phyloP scores from a whole-genome alignment of 2,329 filamentous ascomycete genomes.

The Pseudopithomyces maydicus region DNA sequence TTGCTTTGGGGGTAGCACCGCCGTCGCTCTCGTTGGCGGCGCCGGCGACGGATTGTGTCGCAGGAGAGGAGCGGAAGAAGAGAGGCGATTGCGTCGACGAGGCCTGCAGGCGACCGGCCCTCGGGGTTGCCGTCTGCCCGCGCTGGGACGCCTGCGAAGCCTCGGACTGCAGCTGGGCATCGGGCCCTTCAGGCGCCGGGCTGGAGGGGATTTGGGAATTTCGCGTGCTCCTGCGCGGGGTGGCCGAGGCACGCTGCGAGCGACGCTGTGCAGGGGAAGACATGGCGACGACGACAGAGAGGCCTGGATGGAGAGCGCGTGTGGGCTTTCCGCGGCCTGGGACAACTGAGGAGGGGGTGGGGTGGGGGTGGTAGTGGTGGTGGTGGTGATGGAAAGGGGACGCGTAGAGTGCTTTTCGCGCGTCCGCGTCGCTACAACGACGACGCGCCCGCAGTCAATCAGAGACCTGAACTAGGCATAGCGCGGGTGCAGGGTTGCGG shows the following conservation, averaged over 20 bases:
- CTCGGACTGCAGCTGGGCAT: constrained; percentile 51
- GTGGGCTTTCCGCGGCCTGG: constrained; percentile 10
- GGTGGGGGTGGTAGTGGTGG: constrained; percentile 14
- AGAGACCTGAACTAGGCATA: constrained; percentile 5
- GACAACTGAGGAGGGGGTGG: constrained; percentile 14
- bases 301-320: constrained; percentile 5
- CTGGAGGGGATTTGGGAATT: constrained; percentile 61
- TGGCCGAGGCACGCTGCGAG: constrained; percentile 59
- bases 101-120: constrained; percentile 49
- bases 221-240: constrained; percentile 59
- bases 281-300: constrained; percentile 49
- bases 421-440: constrained; percentile 18
- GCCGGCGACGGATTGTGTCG: constrained; percentile 48
- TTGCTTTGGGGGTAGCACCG: constrained; percentile 74
- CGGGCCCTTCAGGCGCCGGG: constrained; percentile 49
- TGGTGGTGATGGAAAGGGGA: constrained; percentile 22
- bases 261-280: constrained; percentile 66
- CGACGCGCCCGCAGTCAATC: not conserved
- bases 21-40: constrained; percentile 57
- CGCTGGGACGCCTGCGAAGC: constrained; percentile 46
- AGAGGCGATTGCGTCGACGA: constrained; percentile 71
- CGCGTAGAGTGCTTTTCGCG: constrained; percentile 26
- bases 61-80: constrained; percentile 71
- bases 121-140: constrained; percentile 53
- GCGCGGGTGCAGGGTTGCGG: constrained; percentile 7